phyloP scores from a whole-genome alignment of 257 asterid genomes.

The Fraxinus pennsylvanica region DNA sequence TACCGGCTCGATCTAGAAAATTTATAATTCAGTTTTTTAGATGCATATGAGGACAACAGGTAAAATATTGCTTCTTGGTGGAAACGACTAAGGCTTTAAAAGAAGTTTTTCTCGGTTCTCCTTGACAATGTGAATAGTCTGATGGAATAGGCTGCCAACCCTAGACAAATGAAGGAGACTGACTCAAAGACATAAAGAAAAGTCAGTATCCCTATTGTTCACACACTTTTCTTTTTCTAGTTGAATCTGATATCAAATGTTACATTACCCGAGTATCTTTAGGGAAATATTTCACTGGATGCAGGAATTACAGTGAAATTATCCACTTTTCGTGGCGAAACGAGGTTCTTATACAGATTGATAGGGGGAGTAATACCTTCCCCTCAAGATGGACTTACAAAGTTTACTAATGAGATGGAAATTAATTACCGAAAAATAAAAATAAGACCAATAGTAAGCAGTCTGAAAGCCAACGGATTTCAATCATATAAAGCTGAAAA shows the following conservation, averaged over 20 bases:
- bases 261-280: not conserved
- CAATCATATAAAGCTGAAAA: not conserved
- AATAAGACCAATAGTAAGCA: not conserved
- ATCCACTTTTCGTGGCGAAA: not conserved
- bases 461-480: not conserved
- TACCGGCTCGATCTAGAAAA: no score
- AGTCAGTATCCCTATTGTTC: not conserved
- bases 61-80: not conserved
- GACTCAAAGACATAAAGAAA: not conserved
- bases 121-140: constrained; percentile 14
- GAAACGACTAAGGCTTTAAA: not conserved
- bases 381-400: not conserved
- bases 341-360: not conserved
- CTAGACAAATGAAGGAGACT: no score
- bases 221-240: no score
- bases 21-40: no score
- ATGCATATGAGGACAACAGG: not conserved
- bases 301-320: not conserved
- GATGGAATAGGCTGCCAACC: no score
- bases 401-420: not conserved
- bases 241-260: no score
- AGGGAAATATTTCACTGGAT: not conserved
- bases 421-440: not conserved
- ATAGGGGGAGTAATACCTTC: not conserved
- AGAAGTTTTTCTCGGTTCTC: not conserved